phyloP scores from a whole-genome alignment of 2,329 filamentous ascomycete species.

The Clonostachys byssicola region DNA sequence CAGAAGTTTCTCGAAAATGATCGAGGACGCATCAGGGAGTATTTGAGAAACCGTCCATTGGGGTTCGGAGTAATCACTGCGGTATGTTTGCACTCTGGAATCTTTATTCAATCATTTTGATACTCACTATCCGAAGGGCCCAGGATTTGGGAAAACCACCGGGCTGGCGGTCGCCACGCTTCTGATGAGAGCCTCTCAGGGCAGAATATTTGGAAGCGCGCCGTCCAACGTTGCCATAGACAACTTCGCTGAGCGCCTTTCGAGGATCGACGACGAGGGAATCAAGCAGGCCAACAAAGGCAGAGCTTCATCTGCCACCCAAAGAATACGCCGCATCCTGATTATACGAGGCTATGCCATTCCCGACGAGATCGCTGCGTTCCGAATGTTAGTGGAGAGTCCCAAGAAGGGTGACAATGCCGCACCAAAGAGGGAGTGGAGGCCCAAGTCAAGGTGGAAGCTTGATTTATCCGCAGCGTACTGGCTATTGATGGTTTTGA shows the following conservation, averaged over 20 bases:
- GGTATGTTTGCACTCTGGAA: background rate
- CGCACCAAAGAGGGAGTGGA: background rate
- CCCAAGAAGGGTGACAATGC: background rate
- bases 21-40: background rate
- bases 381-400: background rate
- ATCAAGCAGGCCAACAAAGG: background rate
- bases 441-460: background rate
- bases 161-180: slow-evolving; percentile 1
- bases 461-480: slow-evolving; percentile 2
- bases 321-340: background rate
- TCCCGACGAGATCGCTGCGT: background rate
- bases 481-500: background rate
- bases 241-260: slow-evolving; percentile 8
- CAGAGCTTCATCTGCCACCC: background rate
- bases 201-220: slow-evolving; percentile 5
- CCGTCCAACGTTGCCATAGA: slow-evolving; percentile 7
- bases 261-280: background rate
- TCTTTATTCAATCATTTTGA: background rate
- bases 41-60: background rate
- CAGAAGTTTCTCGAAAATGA: background rate
- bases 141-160: slow-evolving; percentile 8
- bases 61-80: background rate
- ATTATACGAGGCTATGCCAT: background rate
- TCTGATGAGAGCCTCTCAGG: slow-evolving; percentile 3
- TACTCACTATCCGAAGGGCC: background rate